A percentile compares a stretch with the other conserved stretches of the same genome.
phyloP scores from a whole-genome alignment of 176 grass and related monocot genomes.

The Miscanthus lutarioriparius region DNA sequence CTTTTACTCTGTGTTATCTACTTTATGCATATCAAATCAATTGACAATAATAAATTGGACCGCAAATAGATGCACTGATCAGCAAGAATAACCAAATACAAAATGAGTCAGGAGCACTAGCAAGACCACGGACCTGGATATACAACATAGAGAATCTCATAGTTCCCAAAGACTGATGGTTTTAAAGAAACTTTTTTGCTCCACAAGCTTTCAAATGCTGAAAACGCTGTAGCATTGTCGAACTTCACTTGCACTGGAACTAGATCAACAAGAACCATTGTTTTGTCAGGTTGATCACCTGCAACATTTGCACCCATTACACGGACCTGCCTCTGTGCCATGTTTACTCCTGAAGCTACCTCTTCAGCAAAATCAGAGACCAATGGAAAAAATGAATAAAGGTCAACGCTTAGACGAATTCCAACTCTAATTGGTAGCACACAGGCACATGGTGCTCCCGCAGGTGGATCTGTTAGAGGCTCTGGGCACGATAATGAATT shows the following conservation, averaged over 20 bases:
- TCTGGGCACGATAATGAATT: constrained; percentile 71
- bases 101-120: background rate
- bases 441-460: constrained; percentile 78
- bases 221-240: constrained; percentile 67
- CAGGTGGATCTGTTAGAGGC: constrained; percentile 72
- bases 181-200: constrained; percentile 67
- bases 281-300: constrained; percentile 74
- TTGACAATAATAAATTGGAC: constrained; percentile 12
- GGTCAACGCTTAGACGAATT: constrained; percentile 69
- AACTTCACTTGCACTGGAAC: constrained; percentile 79
- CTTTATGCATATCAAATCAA: constrained; percentile 18
- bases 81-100: constrained; percentile 33
- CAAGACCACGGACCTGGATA: constrained; percentile 75
- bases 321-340: constrained; percentile 74
- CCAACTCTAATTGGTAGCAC: constrained; percentile 96
- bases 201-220: constrained; percentile 81
- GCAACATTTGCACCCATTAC: constrained; percentile 98
- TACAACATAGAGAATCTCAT: constrained; percentile 85
- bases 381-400: constrained; percentile 90
- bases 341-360: constrained; percentile 74
- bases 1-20: background rate
- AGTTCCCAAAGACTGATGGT: constrained; percentile 70
- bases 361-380: constrained; percentile 88
- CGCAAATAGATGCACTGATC: constrained; percentile 1
- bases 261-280: constrained; percentile 80